A percentile compares a stretch with the other conserved stretches of the same genome.
phyloP scores from a whole-genome alignment of 768 basidiomycete species.

The Podaxis pistillaris region DNA sequence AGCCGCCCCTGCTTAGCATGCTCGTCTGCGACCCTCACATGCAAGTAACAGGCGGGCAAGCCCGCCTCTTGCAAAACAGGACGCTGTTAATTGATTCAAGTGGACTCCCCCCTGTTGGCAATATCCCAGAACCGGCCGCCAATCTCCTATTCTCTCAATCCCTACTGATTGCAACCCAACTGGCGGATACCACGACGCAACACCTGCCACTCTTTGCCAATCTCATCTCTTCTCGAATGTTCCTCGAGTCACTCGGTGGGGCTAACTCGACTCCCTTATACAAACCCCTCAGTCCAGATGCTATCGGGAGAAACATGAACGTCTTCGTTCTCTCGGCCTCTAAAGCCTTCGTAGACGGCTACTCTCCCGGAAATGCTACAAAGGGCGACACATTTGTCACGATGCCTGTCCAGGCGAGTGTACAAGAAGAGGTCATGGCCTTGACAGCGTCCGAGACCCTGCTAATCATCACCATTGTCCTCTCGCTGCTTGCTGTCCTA shows the following conservation, averaged over 20 bases:
- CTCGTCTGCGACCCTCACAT: slow-evolving; percentile 2
- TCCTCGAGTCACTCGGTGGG: not conserved
- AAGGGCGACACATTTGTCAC: not conserved
- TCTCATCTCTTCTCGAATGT: not conserved
- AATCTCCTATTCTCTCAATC: not conserved
- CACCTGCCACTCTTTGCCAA: not conserved
- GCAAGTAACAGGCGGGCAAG: not conserved
- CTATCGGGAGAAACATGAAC: not conserved
- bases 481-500: not conserved
- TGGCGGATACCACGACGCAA: not conserved
- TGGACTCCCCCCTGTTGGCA: not conserved
- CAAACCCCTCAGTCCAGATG: not conserved
- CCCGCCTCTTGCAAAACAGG: not conserved
- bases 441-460: not conserved
- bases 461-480: not conserved
- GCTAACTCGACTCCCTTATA: not conserved
- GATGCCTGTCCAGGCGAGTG: not conserved
- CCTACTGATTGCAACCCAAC: not conserved
- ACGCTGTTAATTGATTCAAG: not conserved
- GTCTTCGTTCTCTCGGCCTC: not conserved
- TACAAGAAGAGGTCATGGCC: not conserved
- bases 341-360: not conserved
- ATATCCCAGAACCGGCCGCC: not conserved
- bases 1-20: not conserved
- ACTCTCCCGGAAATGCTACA: not conserved